Evolutionary conservation across 495 filamentous ascomycete genomes (phyloP).

Genomic region (Trypethelium eluteriae): DNA sequence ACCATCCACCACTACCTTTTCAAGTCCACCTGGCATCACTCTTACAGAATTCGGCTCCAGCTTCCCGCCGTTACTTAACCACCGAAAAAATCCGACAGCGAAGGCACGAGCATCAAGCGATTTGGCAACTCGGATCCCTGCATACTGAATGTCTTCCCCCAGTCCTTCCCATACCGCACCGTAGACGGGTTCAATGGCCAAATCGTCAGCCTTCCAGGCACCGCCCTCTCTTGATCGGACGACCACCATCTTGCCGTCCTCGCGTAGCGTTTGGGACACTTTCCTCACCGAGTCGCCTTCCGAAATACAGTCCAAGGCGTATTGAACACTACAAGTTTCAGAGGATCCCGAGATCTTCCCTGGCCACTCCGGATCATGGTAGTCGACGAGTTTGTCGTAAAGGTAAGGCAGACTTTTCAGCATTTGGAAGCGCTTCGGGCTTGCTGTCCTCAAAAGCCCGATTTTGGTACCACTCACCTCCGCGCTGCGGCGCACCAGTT

Average conservation of each 20-base stretch:
- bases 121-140: constrained; percentile 19
- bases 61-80: constrained; percentile 23
- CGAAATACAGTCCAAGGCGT: constrained; percentile 39
- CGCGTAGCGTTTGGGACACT: constrained; percentile 14
- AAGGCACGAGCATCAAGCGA: constrained; percentile 28
- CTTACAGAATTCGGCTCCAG: constrained; percentile 33
- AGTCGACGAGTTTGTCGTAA: constrained; percentile 50
- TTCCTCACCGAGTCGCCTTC: constrained; percentile 28
- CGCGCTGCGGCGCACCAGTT: constrained; percentile 29
- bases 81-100: constrained; percentile 34
- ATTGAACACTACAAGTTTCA: constrained; percentile 27
- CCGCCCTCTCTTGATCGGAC: constrained; percentile 31
- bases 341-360: constrained; percentile 40
- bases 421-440: constrained; percentile 23
- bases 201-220: constrained; percentile 28
- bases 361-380: constrained; percentile 48
- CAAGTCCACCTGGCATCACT: constrained; percentile 38
- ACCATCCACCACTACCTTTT: constrained; percentile 35
- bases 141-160: constrained; percentile 35
- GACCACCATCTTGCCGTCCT: constrained; percentile 27
- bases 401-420: constrained; percentile 28
- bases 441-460: constrained; percentile 35
- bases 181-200: constrained; percentile 33
- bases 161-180: constrained; percentile 41
- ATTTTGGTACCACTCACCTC: constrained; percentile 22